phyloP scores from a whole-genome alignment of 768 basidiomycete species.

The Termitomyces sp. region DNA sequence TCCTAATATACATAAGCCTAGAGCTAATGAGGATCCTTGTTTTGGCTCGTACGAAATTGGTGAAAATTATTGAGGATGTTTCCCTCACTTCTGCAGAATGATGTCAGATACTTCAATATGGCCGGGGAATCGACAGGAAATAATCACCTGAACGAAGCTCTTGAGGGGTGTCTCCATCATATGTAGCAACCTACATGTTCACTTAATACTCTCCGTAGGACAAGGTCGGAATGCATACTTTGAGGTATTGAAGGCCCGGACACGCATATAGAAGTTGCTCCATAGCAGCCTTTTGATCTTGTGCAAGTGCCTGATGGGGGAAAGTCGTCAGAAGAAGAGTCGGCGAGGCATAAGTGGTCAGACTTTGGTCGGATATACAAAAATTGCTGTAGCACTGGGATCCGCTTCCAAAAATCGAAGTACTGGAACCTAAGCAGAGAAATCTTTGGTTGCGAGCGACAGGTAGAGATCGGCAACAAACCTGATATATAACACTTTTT shows the following conservation, averaged over 20 bases:
- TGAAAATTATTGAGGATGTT: conserved; percentile 75
- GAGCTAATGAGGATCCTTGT: not conserved
- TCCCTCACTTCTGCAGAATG: conserved; percentile 54
- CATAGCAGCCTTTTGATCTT: conserved; percentile 75
- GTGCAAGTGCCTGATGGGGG: conserved; percentile 66
- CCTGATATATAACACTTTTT: conserved; percentile 86
- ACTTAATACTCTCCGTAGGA: not conserved
- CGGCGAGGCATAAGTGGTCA: not conserved
- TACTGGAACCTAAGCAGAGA: conserved; percentile 53
- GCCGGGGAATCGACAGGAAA: not conserved
- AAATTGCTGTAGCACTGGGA: conserved; percentile 59
- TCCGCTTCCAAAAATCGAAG: conserved; percentile 62
- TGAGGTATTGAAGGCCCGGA: conserved; percentile 56
- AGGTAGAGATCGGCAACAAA: conserved; percentile 15
- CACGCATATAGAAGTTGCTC: conserved; percentile 59
- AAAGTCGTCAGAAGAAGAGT: not conserved
- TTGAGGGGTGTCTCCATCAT: conserved; percentile 84
- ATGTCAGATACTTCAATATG: not conserved
- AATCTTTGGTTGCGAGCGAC: not conserved
- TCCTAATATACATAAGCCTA: conserved; percentile 41
- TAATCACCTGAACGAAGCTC: conserved; percentile 53
- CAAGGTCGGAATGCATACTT: conserved; percentile 26
- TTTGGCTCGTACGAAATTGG: conserved; percentile 68
- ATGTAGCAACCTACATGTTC: conserved; percentile 55
- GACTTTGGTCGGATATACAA: conserved; percentile 88